Percentiles rank a stretch among this genome's conserved stretches.
Conservation (phyloP, 1,139 yeast species). For the Debaryomyces udenii region DNA sequence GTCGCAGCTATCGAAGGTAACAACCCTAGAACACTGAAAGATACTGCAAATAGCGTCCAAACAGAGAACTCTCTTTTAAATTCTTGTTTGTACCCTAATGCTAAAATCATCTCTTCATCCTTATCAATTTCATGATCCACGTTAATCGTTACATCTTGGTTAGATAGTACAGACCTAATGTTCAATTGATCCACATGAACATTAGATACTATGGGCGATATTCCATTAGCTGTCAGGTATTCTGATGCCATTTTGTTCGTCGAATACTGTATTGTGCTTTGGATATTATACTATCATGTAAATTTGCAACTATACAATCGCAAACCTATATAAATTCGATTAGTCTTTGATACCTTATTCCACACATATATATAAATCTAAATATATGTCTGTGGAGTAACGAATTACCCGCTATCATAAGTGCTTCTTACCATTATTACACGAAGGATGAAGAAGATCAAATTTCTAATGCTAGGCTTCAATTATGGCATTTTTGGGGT, state of each 20-base stretch:
- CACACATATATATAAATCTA: neutral
- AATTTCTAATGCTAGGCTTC: too few relatives aligned
- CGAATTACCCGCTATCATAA: too few relatives aligned
- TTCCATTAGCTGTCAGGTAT: neutral
- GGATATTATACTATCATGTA: neutral
- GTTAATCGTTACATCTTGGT: conserved; percentile 40
- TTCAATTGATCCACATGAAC: conserved; percentile 45
- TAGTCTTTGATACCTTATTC: too few relatives aligned
- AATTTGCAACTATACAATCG: conserved; percentile 1
- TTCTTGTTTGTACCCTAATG: conserved; percentile 75
- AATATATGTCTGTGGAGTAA: neutral
- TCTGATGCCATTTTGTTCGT: conserved; percentile 1
- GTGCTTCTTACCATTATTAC: too few relatives aligned
- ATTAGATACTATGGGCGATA: conserved; percentile 37
- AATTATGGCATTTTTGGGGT: too few relatives aligned
- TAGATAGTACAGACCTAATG: conserved; percentile 43
- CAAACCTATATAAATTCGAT: too few relatives aligned
- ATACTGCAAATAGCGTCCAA: conserved; percentile 66
- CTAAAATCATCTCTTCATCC: conserved; percentile 61
- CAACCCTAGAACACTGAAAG: conserved; percentile 72
- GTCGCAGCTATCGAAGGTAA: conserved; percentile 71
- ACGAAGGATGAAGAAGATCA: too few relatives aligned
- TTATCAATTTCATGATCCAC: conserved; percentile 50
- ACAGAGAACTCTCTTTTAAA: conserved; percentile 69
- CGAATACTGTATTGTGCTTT: too few relatives aligned